phyloP scores from a whole-genome alignment of 2,329 filamentous ascomycete genomes.

The Fusarium sp. region DNA sequence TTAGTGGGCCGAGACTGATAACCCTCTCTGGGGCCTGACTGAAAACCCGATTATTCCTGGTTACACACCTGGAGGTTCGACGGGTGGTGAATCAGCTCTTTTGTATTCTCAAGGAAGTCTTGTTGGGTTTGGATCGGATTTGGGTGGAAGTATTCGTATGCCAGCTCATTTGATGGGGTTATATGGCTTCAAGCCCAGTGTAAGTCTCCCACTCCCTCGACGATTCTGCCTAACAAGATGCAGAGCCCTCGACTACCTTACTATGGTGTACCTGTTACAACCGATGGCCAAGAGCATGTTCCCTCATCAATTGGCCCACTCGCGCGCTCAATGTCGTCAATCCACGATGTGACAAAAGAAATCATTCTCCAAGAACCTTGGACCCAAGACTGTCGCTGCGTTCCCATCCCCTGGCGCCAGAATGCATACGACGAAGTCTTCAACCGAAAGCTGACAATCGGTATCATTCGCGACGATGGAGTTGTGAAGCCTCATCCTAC shows the following conservation, averaged over 20 bases:
- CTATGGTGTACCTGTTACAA: slow-evolving; percentile 67
- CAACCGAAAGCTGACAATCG: slow-evolving; percentile 60
- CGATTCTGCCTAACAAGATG: not conserved
- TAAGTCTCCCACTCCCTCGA: not conserved
- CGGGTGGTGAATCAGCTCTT: slow-evolving; percentile 41
- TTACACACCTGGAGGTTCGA: slow-evolving; percentile 46
- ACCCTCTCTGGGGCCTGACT: slow-evolving; percentile 46
- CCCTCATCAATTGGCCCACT: slow-evolving; percentile 72
- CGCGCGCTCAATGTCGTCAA: slow-evolving; percentile 56
- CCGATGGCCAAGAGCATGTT: slow-evolving; percentile 72
- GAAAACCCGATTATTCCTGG: slow-evolving; percentile 32
- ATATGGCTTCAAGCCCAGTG: slow-evolving; percentile 45
- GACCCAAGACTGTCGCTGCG: slow-evolving; percentile 64
- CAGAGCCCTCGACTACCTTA: slow-evolving; percentile 69
- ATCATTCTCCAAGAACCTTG: slow-evolving; percentile 62
- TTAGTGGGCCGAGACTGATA: slow-evolving; percentile 45
- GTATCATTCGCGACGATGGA: slow-evolving; percentile 62
- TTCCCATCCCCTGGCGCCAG: slow-evolving; percentile 65
- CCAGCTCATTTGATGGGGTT: slow-evolving; percentile 44
- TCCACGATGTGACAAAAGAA: slow-evolving; percentile 61
- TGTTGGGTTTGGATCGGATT: slow-evolving; percentile 42
- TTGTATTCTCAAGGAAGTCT: slow-evolving; percentile 36
- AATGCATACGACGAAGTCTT: slow-evolving; percentile 54
- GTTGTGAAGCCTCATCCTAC: slow-evolving; percentile 67
- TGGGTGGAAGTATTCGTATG: slow-evolving; percentile 46